phyloP scores from a whole-genome alignment of 805 yeast genomes.

The Candida nemodendra region DNA sequence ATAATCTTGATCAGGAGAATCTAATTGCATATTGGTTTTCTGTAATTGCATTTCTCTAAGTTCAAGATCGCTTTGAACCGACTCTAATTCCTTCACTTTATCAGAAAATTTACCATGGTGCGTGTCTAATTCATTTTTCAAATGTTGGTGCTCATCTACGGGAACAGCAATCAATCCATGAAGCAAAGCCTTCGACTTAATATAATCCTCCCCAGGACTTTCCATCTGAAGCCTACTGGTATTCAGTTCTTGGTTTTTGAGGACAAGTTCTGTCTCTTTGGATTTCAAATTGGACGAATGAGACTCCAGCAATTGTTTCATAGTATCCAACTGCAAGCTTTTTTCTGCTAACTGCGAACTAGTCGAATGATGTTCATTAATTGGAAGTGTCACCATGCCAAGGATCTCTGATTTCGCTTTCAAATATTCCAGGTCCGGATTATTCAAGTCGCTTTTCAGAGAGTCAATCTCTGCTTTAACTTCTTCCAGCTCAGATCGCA shows the following conservation, averaged over 20 bases:
- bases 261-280: neutral
- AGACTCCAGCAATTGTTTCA: neutral
- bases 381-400: conserved; percentile 19
- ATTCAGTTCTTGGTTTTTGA: neutral
- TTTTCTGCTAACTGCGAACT: neutral
- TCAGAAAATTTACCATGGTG: conserved; percentile 9
- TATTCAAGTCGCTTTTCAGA: conserved; percentile 7
- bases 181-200: conserved; percentile 16
- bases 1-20: conserved; percentile 32
- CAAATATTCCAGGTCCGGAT: conserved; percentile 23
- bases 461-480: conserved; percentile 7
- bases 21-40: conserved; percentile 12
- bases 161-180: conserved; percentile 22
- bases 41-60: conserved; percentile 9
- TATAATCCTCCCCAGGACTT: conserved; percentile 20
- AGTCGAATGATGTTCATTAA: conserved; percentile 12
- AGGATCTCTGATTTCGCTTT: conserved; percentile 16
- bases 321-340: neutral
- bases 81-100: conserved; percentile 1
- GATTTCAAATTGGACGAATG: neutral
- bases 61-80: conserved; percentile 4
- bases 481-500: neutral
- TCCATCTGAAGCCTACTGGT: conserved; percentile 3
- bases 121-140: conserved; percentile 1
- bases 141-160: conserved; percentile 2